phyloP scores from a whole-genome alignment of 306 rosid species.

The Notholithocarpus densiflorus region DNA sequence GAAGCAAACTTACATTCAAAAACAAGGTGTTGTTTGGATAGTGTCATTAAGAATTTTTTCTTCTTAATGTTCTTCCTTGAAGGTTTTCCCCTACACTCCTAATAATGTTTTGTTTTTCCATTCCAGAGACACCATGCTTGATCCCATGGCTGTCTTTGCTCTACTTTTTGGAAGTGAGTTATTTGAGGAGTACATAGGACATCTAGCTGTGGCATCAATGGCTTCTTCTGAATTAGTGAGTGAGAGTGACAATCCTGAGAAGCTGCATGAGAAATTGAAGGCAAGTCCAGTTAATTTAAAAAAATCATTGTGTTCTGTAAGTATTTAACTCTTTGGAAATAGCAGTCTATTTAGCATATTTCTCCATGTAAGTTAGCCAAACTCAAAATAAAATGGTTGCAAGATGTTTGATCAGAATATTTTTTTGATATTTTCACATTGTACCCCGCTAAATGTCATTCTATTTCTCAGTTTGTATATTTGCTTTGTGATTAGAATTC shows the following conservation, averaged over 20 bases:
- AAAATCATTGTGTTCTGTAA: not conserved
- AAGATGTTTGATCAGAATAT: not conserved
- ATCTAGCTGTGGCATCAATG: slow-evolving; percentile 89
- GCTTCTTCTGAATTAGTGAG: slow-evolving; percentile 68
- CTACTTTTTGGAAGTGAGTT: slow-evolving; percentile 87
- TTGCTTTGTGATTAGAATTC: not conserved
- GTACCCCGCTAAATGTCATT: not conserved
- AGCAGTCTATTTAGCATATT: not conserved
- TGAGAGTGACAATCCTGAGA: slow-evolving; percentile 61
- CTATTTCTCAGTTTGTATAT: not conserved
- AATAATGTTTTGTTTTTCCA: slow-evolving; percentile 15
- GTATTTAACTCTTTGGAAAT: not conserved
- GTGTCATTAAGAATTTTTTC: not conserved
- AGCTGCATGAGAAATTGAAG: slow-evolving; percentile 74
- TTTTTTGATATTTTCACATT: not conserved
- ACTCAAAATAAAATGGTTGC: not conserved
- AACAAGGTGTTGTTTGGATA: not conserved
- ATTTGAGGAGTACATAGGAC: slow-evolving; percentile 90
- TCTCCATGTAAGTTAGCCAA: not conserved
- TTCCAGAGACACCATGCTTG: slow-evolving; percentile 86
- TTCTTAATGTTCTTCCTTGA: not conserved
- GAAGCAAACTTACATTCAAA: not conserved
- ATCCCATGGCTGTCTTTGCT: slow-evolving; percentile 83
- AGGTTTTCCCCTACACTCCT: not conserved
- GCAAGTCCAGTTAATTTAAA: slow-evolving; percentile 45